Evolutionary conservation across 306 rosid genomes (phyloP), one percentile per base, ranked within the genome.

Genomic region (Rubus parviflorus): DNA sequence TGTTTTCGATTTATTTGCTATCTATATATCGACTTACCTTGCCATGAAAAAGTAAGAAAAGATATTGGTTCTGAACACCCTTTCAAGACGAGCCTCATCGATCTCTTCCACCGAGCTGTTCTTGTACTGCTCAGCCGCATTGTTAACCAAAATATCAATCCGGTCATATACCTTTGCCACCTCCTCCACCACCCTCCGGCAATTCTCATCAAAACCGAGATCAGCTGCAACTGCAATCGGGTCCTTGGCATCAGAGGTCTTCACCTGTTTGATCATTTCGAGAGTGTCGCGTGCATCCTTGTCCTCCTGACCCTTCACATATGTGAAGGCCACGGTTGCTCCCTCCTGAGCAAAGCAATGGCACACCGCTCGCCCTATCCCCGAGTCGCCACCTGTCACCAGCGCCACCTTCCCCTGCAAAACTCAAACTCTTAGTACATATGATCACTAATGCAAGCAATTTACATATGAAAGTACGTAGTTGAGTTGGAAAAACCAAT

Each of bases 371-470:
- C 96, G 73, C 2, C 98, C 97, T 6, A 94, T 92, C 68, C 98
- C 93, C 0, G 97, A 92, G 85, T 94, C 96, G 1, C 96, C 98
- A 0, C 97, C 97, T 0, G 94, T 89, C 64, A 94, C 86, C n/a
- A 91, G 30, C 7, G 96, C 94, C 77, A 92, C 77, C 87, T 86
- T 92, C 52, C 96, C 98, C 97, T 93, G 83, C 63, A 74, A 53
- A 53, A 19, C 35, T 23, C 12, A 19, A 23, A 56, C 22, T 0
- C 4, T 70, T 10, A n/a, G 25, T 53, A 16, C n/a, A 35, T 63
- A 61, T 7, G 0, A 37, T 37, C 3, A 63, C 68, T 37, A 6
- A 5, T 14, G 1, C 66, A 25, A 12, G 40, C 3, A 23, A 8
- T 23, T 23, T 20, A n/a, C 61, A n/a, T n/a, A n/a, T 8, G n/a